Base-by-base conservation (phyloP, 2,329 filamentous ascomycete genomes). In the Talaromyces sp. region DNA sequence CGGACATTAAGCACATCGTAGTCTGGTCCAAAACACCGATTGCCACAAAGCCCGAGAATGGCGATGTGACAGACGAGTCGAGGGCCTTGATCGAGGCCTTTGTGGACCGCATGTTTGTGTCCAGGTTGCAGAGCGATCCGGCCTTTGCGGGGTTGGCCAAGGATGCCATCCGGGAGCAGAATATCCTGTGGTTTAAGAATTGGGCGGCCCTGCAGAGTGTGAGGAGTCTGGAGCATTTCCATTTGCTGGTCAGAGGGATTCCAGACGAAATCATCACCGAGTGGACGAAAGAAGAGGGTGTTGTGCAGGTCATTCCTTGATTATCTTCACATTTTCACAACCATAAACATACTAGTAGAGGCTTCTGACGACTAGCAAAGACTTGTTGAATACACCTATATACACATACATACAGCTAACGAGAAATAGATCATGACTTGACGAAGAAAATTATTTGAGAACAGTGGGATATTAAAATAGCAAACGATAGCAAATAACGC, bases 111-210 rank as follows among this genome's bases (percentile, higher is more conserved):
- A 81, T 74, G 30, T 87, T 87, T 70, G 75, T 82, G 12, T 68
- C 68, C 10, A 74, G 76, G 47, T 69, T 82, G 63, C 70, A 67
- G 12, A 66, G 66, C 47, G 78, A 79, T 64, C 64, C 66, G 36
- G 74, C 68, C 44, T 61, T 68, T 42, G 71, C 68, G 54, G 33
- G 66, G 5, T 67, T 72, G 50, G 76, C 73, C 53, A 65, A 68
- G 27, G 78, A 79, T 23, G 42, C 23, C 23, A 53, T 63, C 31
- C 52, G 61, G 23, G 44, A 30, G 10, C 33, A 63, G 28, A 80
- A 80, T 65, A 81, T 88, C 28, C 69, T 85, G 61, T 88, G 86
- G 86, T 88, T 88, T 69, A 87, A 87, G 78, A 88, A 88, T 67
- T 86, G 84, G 78, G 82, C 81, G 8, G 79, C 79, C 42, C 68